Conservation (phyloP, 164 flowering plant species). For the Tetrastigma voinierianum region DNA sequence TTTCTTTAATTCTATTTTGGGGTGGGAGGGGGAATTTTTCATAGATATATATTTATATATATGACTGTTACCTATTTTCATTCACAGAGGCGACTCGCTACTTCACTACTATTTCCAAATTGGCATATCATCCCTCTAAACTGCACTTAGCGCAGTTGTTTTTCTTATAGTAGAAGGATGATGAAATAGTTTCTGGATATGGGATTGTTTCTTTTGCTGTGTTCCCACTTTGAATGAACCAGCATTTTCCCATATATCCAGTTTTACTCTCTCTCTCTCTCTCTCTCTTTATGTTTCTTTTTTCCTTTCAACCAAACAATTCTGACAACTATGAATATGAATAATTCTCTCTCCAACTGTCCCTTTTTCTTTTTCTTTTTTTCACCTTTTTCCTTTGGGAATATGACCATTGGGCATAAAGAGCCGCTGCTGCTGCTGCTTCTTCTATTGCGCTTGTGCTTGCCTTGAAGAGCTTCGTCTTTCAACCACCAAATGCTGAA, state of each 20-base stretch:
- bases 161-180: slow-evolving; percentile 4
- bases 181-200: slow-evolving; percentile 27
- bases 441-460: slow-evolving; percentile 11
- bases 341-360: too few species aligned
- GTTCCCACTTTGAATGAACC: slow-evolving; percentile 71
- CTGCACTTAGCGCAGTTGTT: slow-evolving; percentile 31
- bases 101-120: slow-evolving; percentile 1
- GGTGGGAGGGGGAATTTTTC: slow-evolving; percentile 8
- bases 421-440: too few species aligned
- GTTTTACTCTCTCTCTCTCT: too few species aligned
- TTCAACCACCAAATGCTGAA: slow-evolving; percentile 46
- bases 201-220: slow-evolving; percentile 20
- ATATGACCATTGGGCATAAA: background rate
- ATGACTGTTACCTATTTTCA: slow-evolving; percentile 6
- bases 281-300: slow-evolving; percentile 38
- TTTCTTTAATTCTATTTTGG: too few species aligned
- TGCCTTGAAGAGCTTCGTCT: slow-evolving; percentile 17
- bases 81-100: slow-evolving; percentile 7
- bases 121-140: slow-evolving; percentile 16
- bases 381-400: too few species aligned
- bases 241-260: slow-evolving; percentile 45
- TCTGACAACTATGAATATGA: slow-evolving; percentile 1
- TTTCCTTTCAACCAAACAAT: slow-evolving; percentile 36
- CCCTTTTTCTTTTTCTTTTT: too few species aligned
- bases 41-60: too few species aligned